Percentiles rank a stretch among this genome's conserved stretches.
Conservation (phyloP, 2,329 filamentous ascomycete species). For the Cadophora malorum region DNA sequence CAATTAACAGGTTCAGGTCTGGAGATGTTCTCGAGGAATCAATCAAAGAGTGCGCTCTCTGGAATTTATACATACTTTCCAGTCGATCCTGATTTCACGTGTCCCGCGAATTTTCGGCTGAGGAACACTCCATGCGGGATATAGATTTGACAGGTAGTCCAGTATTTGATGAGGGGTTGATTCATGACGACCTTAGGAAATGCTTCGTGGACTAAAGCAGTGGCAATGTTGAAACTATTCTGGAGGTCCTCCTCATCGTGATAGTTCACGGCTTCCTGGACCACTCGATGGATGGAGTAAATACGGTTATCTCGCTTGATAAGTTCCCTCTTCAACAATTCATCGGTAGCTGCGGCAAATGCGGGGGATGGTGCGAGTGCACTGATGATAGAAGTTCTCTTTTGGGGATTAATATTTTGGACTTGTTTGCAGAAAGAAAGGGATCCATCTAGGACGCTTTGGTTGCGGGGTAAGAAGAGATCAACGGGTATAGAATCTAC, state of each 20-base stretch:
- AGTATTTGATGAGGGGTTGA: slow-evolving; percentile 20
- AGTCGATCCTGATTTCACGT: background rate
- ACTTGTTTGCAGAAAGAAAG: slow-evolving; percentile 36
- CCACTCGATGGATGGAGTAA: slow-evolving; percentile 33
- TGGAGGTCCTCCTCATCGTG: slow-evolving; percentile 31
- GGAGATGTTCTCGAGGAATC: too few species aligned
- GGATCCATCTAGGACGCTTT: slow-evolving; percentile 31
- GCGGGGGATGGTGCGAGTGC: slow-evolving; percentile 23
- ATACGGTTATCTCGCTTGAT: slow-evolving; percentile 34
- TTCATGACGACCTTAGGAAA: slow-evolving; percentile 31
- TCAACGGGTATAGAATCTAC: slow-evolving; percentile 35
- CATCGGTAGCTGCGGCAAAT: slow-evolving; percentile 28
- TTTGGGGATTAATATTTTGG: slow-evolving; percentile 22
- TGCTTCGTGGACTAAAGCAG: slow-evolving; percentile 31
- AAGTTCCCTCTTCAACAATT: slow-evolving; percentile 30
- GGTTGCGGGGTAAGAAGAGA: slow-evolving; percentile 34
- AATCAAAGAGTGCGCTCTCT: too few species aligned
- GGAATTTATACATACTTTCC: background rate
- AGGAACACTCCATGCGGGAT: slow-evolving; percentile 33
- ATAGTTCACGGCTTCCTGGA: slow-evolving; percentile 39
- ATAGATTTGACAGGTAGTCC: slow-evolving; percentile 28
- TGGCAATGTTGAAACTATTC: slow-evolving; percentile 30
- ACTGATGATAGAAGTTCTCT: slow-evolving; percentile 24
- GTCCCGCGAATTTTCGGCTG: slow-evolving; percentile 24
- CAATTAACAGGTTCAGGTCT: too few species aligned